phyloP scores from a whole-genome alignment of 352 stramenopile species.

The Pythium vanterpoolii region DNA sequence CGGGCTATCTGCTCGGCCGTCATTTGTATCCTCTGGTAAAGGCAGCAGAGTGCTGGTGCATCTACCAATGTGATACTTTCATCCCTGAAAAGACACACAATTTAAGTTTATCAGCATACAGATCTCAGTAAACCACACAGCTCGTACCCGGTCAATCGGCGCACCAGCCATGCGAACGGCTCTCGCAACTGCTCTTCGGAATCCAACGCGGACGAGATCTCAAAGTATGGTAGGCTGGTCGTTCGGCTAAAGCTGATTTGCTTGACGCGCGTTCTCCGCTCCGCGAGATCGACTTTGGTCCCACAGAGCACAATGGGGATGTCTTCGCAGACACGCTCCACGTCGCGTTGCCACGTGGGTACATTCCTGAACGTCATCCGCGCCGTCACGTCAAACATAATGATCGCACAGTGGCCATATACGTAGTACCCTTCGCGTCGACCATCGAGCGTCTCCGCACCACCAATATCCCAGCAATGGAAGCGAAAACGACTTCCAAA shows the following conservation, averaged over 20 bases:
- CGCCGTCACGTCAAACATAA: constrained; percentile 99
- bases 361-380: constrained; percentile 99
- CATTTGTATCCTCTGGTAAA: constrained; percentile 94
- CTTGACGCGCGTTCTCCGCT: constrained; percentile 99
- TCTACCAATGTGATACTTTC: constrained; percentile 99
- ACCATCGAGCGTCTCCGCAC: constrained; percentile 41
- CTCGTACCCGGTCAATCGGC: constrained; percentile 95
- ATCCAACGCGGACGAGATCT: constrained; percentile 98
- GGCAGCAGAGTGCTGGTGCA: constrained; percentile 38
- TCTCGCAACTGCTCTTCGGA: constrained; percentile 99
- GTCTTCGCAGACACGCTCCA: constrained; percentile 99
- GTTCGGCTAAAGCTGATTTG: constrained; percentile 99
- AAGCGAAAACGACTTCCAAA: not conserved
- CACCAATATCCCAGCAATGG: not conserved
- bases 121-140: not conserved
- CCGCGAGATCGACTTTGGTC: constrained; percentile 99
- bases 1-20: constrained; percentile 91
- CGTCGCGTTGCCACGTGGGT: constrained; percentile 99
- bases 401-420: constrained; percentile 99
- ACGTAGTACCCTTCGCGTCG: constrained; percentile 98
- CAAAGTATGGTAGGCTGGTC: constrained; percentile 99
- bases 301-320: constrained; percentile 99
- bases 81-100: constrained; percentile 54
- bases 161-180: constrained; percentile 99
- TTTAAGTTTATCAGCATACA: not conserved